These are phyloP conservation scores for Pleurotus salmoneostramineus DNA, from an alignment of 768 basidiomycete species.

Conservation along the genomic window DNA sequence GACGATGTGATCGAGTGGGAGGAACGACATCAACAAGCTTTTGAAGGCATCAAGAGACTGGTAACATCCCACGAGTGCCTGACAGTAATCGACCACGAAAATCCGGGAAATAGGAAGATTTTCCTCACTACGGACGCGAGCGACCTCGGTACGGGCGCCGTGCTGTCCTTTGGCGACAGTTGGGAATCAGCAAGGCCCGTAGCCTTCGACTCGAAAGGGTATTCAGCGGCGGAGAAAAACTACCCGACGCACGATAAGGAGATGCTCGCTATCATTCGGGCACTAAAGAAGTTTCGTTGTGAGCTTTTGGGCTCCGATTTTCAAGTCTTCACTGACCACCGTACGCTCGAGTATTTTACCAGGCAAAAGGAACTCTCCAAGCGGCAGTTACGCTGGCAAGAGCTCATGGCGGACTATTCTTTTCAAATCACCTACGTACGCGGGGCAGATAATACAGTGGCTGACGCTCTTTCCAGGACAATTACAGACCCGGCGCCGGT, in stretches of 20 bases:
- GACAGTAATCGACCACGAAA: conserved; percentile 23
- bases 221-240: conserved; percentile 18
- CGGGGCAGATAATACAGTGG: conserved; percentile 28
- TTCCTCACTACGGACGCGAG: conserved; percentile 24
- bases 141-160: conserved; percentile 19
- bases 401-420: conserved; percentile 31
- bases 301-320: conserved; percentile 13
- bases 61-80: conserved; percentile 13
- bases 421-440: conserved; percentile 27
- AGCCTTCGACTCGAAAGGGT: conserved; percentile 18
- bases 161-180: conserved; percentile 21
- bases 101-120: conserved; percentile 19
- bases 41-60: neutral
- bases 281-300: conserved; percentile 17
- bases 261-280: conserved; percentile 25
- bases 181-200: conserved; percentile 25
- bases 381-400: conserved; percentile 27
- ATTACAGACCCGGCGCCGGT: neutral
- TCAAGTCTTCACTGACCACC: conserved; percentile 27
- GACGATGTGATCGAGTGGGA: neutral
- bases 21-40: neutral
- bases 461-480: conserved; percentile 31
- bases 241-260: conserved; percentile 30
- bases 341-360: conserved; percentile 25
- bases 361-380: conserved; percentile 26